Conservation (phyloP, 768 basidiomycete genomes). For the Termitomyces sp. region DNA sequence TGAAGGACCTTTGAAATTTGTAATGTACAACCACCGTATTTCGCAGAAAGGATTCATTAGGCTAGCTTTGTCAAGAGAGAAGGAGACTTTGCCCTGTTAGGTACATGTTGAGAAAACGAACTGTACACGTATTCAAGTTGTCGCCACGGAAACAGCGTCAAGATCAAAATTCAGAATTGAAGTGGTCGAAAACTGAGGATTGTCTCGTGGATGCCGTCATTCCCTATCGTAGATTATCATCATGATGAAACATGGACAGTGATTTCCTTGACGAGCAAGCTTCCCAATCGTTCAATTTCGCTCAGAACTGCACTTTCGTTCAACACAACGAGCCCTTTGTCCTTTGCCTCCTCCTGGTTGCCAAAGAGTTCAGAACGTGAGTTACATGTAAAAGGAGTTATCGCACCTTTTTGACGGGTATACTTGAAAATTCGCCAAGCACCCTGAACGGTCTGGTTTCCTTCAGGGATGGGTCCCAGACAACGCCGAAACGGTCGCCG, state of each 20-base stretch:
- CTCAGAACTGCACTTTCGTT: conserved; percentile 64
- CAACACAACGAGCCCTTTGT: conserved; percentile 59
- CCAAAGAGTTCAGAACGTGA: not conserved
- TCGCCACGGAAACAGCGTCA: not conserved
- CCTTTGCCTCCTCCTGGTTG: conserved; percentile 36
- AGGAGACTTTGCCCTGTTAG: not conserved
- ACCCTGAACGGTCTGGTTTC: conserved; percentile 71
- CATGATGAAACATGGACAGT: conserved; percentile 20
- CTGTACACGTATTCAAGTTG: not conserved
- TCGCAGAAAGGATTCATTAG: not conserved
- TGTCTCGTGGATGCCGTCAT: not conserved
- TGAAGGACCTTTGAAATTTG: not conserved
- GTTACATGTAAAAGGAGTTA: not conserved
- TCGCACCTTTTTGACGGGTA: conserved; percentile 45
- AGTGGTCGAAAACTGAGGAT: not conserved
- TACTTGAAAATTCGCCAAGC: conserved; percentile 74
- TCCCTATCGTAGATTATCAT: not conserved
- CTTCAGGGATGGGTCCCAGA: conserved; percentile 80
- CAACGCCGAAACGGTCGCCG: conserved; percentile 71
- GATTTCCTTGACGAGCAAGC: conserved; percentile 58
- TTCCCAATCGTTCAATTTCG: conserved; percentile 77
- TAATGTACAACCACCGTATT: not conserved
- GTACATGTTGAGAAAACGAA: not conserved
- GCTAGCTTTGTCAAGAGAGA: not conserved
- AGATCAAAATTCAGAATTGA: not conserved